Evolutionary conservation across 2,329 filamentous ascomycete genomes (phyloP).

Genomic region (Aureobasidium leucospermi): DNA sequence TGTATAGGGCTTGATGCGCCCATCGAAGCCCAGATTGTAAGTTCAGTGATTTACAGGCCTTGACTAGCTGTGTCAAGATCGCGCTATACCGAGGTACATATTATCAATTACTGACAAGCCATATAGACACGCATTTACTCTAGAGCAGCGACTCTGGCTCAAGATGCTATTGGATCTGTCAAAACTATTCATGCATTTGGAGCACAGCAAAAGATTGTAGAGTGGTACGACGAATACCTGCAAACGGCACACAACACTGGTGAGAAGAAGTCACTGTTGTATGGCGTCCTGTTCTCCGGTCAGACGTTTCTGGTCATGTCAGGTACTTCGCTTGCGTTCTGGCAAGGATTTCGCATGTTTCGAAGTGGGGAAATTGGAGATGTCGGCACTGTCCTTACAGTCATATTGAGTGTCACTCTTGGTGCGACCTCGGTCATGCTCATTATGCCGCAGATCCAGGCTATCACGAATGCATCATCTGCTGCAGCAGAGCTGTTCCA

Average conservation of each 20-base stretch:
- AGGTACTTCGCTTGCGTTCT: conserved; percentile 36
- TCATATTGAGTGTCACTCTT: conserved; percentile 22
- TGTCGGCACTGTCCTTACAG: conserved; percentile 26
- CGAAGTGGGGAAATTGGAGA: conserved; percentile 25
- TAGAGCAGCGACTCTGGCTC: conserved; percentile 39
- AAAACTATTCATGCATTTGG: conserved; percentile 45
- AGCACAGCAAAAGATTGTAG: conserved; percentile 35
- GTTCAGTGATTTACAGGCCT: no score
- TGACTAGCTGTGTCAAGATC: no score
- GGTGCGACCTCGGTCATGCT: conserved; percentile 32
- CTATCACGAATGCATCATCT: conserved; percentile 36
- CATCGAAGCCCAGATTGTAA: conserved; percentile 14
- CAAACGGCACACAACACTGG: conserved; percentile 37
- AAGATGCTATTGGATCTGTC: conserved; percentile 45
- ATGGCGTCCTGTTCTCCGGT: conserved; percentile 35
- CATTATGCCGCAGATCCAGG: conserved; percentile 34
- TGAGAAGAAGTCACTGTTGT: conserved; percentile 37
- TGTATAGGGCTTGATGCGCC: conserved; percentile 28
- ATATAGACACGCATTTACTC: conserved; percentile 30
- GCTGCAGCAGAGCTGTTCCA: conserved; percentile 37
- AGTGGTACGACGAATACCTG: conserved; percentile 38
- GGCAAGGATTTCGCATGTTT: conserved; percentile 37
- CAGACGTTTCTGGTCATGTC: conserved; percentile 37
- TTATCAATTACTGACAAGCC: not conserved
- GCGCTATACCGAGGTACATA: not conserved